Percentiles rank a stretch among this genome's conserved stretches.
phyloP scores from a whole-genome alignment of 2,329 filamentous ascomycete genomes.

The Fusarium longipes region DNA sequence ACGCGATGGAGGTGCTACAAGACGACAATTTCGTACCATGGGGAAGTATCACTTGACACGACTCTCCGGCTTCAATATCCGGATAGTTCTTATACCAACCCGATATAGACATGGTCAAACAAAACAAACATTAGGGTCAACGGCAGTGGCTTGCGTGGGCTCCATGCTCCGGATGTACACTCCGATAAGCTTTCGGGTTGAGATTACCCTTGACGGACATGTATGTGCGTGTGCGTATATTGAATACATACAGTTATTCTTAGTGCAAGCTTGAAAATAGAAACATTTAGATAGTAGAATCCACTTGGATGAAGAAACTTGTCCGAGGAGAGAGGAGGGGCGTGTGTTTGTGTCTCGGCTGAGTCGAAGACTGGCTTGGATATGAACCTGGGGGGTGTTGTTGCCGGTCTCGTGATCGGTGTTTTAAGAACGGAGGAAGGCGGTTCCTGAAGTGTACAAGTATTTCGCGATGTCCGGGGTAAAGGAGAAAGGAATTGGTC shows the following conservation, averaged over 20 bases:
- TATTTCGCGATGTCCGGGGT: not conserved
- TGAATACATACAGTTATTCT: not conserved
- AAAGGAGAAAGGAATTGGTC: not conserved
- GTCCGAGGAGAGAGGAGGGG: not conserved
- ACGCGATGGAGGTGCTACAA: slow-evolving; percentile 6
- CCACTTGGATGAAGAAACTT: not conserved
- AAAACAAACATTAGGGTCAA: slow-evolving; percentile 8
- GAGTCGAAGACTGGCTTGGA: not conserved
- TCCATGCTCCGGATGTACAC: slow-evolving; percentile 2
- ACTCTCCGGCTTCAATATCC: not conserved
- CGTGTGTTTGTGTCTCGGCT: not conserved
- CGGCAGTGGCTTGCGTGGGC: not conserved
- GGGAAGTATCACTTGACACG: not conserved
- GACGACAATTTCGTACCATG: slow-evolving; percentile 2
- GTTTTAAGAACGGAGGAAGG: not conserved
- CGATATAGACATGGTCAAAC: not conserved
- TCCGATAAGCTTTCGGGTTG: slow-evolving; percentile 8
- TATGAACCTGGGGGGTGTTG: not conserved
- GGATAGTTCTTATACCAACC: not conserved
- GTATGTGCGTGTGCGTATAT: not conserved
- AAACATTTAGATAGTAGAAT: not conserved
- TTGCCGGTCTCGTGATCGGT: not conserved
- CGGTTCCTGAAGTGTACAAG: not conserved
- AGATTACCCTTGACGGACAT: not conserved
- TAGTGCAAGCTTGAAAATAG: not conserved